Evolutionary conservation across 345 rosid species (phyloP).

Genomic region (Aegle marmelos): DNA sequence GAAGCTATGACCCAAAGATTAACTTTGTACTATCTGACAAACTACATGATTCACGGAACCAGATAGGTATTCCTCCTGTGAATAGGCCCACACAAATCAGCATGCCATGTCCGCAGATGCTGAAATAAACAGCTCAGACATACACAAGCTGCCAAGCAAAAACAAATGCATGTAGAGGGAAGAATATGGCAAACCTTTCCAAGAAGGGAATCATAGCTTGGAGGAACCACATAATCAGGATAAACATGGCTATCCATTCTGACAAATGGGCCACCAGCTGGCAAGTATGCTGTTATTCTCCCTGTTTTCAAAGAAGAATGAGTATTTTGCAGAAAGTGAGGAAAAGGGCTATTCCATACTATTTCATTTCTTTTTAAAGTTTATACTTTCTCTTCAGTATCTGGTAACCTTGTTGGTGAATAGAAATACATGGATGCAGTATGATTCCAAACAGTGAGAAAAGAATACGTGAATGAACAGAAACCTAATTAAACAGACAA

Average conservation of each 20-base stretch:
- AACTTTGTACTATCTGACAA: neutral
- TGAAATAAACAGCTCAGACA: neutral
- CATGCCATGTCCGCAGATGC: neutral
- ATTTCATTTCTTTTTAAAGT: neutral
- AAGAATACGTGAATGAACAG: neutral
- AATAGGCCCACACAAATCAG: neutral
- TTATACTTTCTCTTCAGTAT: neutral
- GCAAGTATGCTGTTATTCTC: slow-evolving; percentile 90
- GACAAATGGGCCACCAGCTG: slow-evolving; percentile 99
- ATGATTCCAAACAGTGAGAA: neutral
- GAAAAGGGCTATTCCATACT: neutral
- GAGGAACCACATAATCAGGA: slow-evolving; percentile 97
- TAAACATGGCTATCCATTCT: slow-evolving; percentile 99
- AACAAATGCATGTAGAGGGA: neutral
- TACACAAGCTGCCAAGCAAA: neutral
- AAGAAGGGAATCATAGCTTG: slow-evolving; percentile 95
- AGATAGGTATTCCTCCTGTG: too few species aligned
- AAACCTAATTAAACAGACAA: neutral
- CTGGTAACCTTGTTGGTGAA: neutral
- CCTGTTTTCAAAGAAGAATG: slow-evolving; percentile 43
- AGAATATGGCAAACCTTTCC: slow-evolving; percentile 69
- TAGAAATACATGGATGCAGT: neutral
- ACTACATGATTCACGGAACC: neutral
- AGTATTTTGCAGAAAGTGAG: neutral
- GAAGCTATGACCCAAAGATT: neutral